phyloP scores from a whole-genome alignment of 2,329 filamentous ascomycete genomes.

The Talaromyces sp. region DNA sequence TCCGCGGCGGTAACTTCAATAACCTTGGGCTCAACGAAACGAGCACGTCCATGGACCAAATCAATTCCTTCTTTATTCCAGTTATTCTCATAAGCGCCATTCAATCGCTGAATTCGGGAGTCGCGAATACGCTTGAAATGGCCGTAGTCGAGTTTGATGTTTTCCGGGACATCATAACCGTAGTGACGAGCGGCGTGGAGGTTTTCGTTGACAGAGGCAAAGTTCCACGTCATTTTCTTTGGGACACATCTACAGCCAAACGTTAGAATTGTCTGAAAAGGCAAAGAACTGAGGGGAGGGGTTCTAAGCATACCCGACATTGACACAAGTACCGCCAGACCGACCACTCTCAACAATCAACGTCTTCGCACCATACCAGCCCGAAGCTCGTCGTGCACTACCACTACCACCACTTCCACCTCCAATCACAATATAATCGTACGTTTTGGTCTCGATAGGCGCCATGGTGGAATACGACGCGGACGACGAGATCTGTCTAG shows the following conservation, averaged over 20 bases:
- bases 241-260: constrained; percentile 44
- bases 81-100: constrained; percentile 47
- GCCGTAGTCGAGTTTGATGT: constrained; percentile 41
- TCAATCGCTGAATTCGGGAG: constrained; percentile 41
- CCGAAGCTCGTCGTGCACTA: constrained; percentile 46
- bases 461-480: constrained; percentile 36
- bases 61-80: constrained; percentile 49
- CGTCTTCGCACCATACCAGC: constrained; percentile 50
- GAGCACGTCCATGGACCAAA: constrained; percentile 45
- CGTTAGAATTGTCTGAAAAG: not conserved
- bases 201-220: constrained; percentile 46
- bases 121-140: constrained; percentile 47
- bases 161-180: constrained; percentile 43
- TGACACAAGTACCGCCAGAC: constrained; percentile 49
- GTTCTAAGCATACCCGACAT: constrained; percentile 49
- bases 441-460: constrained; percentile 43
- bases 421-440: constrained; percentile 53
- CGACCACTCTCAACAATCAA: constrained; percentile 47
- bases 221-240: constrained; percentile 52
- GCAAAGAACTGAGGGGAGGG: too few relatives aligned
- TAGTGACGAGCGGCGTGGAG: constrained; percentile 44
- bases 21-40: constrained; percentile 41
- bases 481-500: constrained; percentile 38
- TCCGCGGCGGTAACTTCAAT: constrained; percentile 39
- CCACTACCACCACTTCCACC: constrained; percentile 51